These are phyloP conservation scores for Globisporangium perplexum DNA, from an alignment of 352 stramenopile genomes.

Conservation along the genomic window DNA sequence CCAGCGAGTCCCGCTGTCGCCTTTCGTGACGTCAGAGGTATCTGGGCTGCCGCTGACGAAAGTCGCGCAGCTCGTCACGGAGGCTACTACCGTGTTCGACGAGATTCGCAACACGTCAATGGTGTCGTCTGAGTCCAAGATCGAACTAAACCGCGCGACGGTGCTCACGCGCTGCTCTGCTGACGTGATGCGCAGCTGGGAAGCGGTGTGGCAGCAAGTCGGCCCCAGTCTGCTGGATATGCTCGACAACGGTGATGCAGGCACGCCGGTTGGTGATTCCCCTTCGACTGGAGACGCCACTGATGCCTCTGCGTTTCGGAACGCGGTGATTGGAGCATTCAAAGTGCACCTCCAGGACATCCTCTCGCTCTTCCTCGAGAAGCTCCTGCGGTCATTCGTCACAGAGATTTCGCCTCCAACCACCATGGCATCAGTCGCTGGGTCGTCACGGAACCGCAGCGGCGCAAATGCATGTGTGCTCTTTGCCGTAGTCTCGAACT, in stretches of 20 bases:
- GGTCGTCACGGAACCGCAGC: slow-evolving; percentile 15
- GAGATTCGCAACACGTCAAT: slow-evolving; percentile 59
- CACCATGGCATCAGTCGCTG: slow-evolving; percentile 23
- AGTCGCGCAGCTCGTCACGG: slow-evolving; percentile 32
- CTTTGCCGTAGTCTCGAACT: slow-evolving; percentile 67
- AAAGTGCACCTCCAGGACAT: slow-evolving; percentile 40
- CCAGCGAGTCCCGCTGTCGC: background rate
- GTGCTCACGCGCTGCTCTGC: slow-evolving; percentile 41
- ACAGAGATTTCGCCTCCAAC: slow-evolving; percentile 27
- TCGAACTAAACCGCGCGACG: slow-evolving; percentile 37
- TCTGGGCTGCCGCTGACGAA: slow-evolving; percentile 21
- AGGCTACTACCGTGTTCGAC: slow-evolving; percentile 47
- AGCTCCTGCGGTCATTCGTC: slow-evolving; percentile 38
- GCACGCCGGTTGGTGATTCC: slow-evolving; percentile 4
- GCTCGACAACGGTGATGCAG: slow-evolving; percentile 18
- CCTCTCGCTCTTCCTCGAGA: slow-evolving; percentile 44
- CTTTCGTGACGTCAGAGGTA: slow-evolving; percentile 3
- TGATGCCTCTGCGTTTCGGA: slow-evolving; percentile 10
- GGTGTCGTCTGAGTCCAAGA: slow-evolving; percentile 66
- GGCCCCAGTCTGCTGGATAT: slow-evolving; percentile 43
- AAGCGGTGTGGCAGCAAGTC: slow-evolving; percentile 46
- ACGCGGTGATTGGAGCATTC: slow-evolving; percentile 28
- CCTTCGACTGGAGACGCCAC: background rate
- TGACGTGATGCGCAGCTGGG: slow-evolving; percentile 45
- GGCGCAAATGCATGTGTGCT: slow-evolving; percentile 48